Evolutionary conservation across 352 stramenopile genomes (phyloP).

Genomic region (Phytopythium mirpurense): DNA sequence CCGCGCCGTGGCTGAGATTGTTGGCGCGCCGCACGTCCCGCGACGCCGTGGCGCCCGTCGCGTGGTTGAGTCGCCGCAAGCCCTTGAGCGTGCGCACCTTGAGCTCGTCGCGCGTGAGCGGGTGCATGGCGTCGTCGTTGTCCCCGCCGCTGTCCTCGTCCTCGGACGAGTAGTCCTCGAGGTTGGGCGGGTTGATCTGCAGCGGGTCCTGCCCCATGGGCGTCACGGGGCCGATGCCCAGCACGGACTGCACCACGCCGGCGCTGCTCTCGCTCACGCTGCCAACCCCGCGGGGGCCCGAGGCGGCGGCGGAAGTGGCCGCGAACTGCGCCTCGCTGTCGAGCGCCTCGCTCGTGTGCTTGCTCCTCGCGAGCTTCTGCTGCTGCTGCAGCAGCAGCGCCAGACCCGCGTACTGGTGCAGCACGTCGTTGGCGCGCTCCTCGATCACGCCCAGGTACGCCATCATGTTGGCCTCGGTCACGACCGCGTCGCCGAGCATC

Average conservation of each 20-base stretch:
- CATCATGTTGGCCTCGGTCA: conserved; percentile 95
- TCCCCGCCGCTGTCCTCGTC: conserved; percentile 82
- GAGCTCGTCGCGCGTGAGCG: conserved; percentile 89
- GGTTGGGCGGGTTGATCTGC: conserved; percentile 92
- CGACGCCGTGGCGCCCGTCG: conserved; percentile 15
- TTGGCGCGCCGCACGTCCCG: conserved; percentile 28
- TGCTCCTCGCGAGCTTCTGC: conserved; percentile 20
- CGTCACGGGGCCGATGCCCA: conserved; percentile 78
- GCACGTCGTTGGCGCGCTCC: conserved; percentile 90
- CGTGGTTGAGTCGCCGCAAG: conserved; percentile 59
- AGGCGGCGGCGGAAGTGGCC: conserved; percentile 11
- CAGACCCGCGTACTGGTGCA: conserved; percentile 81
- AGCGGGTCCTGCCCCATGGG: conserved; percentile 89
- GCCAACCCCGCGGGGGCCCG: conserved; percentile 6
- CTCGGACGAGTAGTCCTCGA: conserved; percentile 94
- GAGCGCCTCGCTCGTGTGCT: conserved; percentile 23
- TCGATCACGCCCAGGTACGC: conserved; percentile 94
- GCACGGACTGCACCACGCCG: conserved; percentile 50
- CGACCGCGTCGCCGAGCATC: conserved; percentile 76
- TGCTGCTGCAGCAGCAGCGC: conserved; percentile 37
- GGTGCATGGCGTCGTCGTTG: conserved; percentile 82
- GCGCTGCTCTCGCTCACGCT: conserved; percentile 7
- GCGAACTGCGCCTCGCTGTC: conserved; percentile 41
- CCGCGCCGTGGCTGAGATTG: neutral
- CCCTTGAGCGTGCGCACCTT: conserved; percentile 89